Percentiles rank a stretch among this genome's conserved stretches.
Conservation (phyloP, 2,329 filamentous ascomycete species). For the Penicillium sumatraense region DNA sequence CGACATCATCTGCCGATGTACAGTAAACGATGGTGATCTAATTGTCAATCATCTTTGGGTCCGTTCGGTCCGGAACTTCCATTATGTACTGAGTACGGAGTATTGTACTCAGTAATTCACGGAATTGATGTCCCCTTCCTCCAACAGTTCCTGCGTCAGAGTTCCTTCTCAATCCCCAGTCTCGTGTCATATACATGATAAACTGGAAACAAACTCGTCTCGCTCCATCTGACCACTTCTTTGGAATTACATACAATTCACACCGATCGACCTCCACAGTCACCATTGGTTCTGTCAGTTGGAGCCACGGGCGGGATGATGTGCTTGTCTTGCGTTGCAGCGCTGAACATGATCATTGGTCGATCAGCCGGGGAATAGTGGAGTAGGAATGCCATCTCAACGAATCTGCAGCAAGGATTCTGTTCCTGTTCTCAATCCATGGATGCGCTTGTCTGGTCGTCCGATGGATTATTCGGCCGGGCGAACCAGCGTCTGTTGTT, state of each 20-base stretch:
- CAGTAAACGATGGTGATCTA: background rate
- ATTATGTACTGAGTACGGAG: too few species aligned
- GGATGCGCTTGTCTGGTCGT: slow-evolving; percentile 6
- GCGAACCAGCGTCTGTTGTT: background rate
- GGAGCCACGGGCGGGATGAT: slow-evolving; percentile 36
- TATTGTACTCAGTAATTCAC: background rate
- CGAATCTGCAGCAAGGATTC: background rate
- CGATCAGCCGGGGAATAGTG: slow-evolving; percentile 8
- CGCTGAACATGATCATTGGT: slow-evolving; percentile 25
- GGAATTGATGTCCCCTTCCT: background rate
- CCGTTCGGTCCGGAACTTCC: background rate
- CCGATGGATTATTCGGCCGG: slow-evolving; percentile 2
- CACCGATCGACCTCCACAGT: slow-evolving; percentile 26
- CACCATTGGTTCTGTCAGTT: slow-evolving; percentile 32
- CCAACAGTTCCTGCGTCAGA: background rate
- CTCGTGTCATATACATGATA: background rate
- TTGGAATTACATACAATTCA: background rate
- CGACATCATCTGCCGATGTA: slow-evolving; percentile 9
- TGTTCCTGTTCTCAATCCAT: slow-evolving; percentile 13
- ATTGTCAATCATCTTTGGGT: background rate
- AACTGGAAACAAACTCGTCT: background rate
- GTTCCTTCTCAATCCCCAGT: background rate
- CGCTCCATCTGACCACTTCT: background rate
- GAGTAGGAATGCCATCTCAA: background rate
- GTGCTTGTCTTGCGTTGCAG: slow-evolving; percentile 31